Percentiles rank a stretch among this genome's conserved stretches.
These are phyloP conservation scores for Macrocybe gigantea DNA, from an alignment of 768 basidiomycete species.

Conservation along the genomic window DNA sequence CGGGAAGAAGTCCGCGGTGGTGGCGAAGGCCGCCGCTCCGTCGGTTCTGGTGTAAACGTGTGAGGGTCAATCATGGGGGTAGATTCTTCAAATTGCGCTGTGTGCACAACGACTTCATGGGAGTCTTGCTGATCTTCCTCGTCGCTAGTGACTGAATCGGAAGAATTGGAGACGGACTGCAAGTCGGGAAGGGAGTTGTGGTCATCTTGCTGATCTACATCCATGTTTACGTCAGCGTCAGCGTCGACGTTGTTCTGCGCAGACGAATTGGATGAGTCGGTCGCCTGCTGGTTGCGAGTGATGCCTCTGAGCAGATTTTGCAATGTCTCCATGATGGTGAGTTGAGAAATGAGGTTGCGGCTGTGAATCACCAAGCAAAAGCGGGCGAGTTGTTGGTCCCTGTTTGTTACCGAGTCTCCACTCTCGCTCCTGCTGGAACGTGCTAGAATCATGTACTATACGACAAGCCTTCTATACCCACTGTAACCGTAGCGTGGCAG, in stretches of 20 bases:
- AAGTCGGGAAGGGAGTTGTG: conserved; percentile 37
- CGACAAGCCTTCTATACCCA: too few relatives aligned
- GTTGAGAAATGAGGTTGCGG: too few relatives aligned
- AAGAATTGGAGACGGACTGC: conserved; percentile 31
- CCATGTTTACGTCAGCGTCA: neutral
- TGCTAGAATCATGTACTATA: too few relatives aligned
- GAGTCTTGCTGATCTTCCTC: conserved; percentile 21
- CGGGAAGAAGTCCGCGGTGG: conserved; percentile 9
- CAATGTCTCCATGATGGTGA: too few relatives aligned
- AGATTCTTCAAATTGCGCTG: conserved; percentile 20
- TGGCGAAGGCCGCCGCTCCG: conserved; percentile 2
- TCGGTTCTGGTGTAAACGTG: neutral
- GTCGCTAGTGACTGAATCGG: conserved; percentile 16
- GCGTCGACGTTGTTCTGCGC: neutral
- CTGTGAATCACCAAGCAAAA: too few relatives aligned
- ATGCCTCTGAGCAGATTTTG: too few relatives aligned
- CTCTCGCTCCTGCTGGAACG: too few relatives aligned
- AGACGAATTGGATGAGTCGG: too few relatives aligned
- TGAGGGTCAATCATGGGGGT: conserved; percentile 3
- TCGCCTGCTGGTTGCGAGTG: too few relatives aligned
- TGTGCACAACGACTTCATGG: conserved; percentile 24
- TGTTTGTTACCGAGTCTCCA: too few relatives aligned
- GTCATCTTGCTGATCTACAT: conserved; percentile 15
- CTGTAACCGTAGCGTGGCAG: too few relatives aligned
- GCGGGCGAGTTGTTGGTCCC: too few relatives aligned